A percentile compares a stretch with the other conserved stretches of the same genome.
These are phyloP conservation scores for Vanrija sp. DNA, from an alignment of 1,284 basidiomycete genomes.

Conservation along the genomic window DNA sequence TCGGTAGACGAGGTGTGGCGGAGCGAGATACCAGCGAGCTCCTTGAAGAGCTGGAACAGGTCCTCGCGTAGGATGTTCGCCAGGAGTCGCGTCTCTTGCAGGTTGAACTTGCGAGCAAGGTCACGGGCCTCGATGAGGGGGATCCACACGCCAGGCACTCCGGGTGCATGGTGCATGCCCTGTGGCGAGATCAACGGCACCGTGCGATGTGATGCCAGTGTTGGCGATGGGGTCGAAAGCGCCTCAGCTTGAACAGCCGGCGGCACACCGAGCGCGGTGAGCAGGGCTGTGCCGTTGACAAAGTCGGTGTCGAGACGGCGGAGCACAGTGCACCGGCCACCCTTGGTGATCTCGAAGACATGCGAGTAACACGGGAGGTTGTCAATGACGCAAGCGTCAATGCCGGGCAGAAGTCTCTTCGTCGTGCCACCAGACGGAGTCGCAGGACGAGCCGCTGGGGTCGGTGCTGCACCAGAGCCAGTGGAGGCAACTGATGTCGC, in stretches of 20 bases:
- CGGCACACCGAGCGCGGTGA: conserved; percentile 34
- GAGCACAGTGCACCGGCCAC: conserved; percentile 27
- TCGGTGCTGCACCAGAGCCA: too few relatives aligned
- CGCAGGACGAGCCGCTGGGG: neutral
- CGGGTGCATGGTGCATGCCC: conserved; percentile 26
- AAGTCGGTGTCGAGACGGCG: conserved; percentile 44
- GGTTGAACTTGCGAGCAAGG: conserved; percentile 24
- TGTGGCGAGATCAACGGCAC: conserved; percentile 21
- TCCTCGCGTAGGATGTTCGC: conserved; percentile 35
- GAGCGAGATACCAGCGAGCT: conserved; percentile 33
- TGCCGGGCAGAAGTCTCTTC: conserved; percentile 36
- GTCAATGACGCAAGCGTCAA: conserved; percentile 42
- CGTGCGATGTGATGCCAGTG: conserved; percentile 23
- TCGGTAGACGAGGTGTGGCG: conserved; percentile 30
- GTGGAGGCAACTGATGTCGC: conserved; percentile 1
- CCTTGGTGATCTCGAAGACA: conserved; percentile 21
- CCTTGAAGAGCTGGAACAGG: conserved; percentile 37
- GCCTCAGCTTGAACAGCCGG: conserved; percentile 23
- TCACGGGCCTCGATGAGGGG: conserved; percentile 33
- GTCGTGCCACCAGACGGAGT: conserved; percentile 18
- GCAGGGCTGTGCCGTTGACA: conserved; percentile 41
- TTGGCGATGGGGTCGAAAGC: conserved; percentile 25
- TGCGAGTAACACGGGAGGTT: conserved; percentile 44
- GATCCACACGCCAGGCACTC: conserved; percentile 41
- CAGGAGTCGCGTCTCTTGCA: conserved; percentile 20